Evolutionary conservation across 768 basidiomycete species (phyloP).

Genomic region (Pleurotus pulmonarius): DNA sequence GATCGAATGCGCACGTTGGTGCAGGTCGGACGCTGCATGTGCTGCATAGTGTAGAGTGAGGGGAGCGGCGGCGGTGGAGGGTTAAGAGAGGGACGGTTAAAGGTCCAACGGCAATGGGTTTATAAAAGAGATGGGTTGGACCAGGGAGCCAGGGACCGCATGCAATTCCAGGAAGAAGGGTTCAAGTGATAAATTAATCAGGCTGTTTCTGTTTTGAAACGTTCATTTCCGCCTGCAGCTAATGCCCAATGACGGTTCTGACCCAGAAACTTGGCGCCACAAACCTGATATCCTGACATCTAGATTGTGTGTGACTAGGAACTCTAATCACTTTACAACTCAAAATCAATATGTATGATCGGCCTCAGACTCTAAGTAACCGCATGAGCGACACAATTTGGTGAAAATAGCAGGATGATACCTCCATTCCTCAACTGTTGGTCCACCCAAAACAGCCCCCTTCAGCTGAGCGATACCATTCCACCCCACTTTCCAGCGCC

Average conservation of each 20-base stretch:
- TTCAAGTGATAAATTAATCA: conserved; percentile 17
- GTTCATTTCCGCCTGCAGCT: conserved; percentile 12
- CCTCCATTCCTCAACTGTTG: too few relatives aligned
- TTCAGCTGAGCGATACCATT: background rate
- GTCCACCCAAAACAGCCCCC: background rate
- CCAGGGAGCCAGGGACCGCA: conserved; percentile 6
- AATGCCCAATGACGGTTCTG: background rate
- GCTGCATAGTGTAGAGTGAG: conserved; percentile 14
- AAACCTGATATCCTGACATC: conserved; percentile 21
- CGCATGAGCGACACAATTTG: background rate
- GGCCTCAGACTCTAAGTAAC: conserved; percentile 4
- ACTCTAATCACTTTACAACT: conserved; percentile 57
- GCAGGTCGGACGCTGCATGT: conserved; percentile 73
- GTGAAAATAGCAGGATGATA: background rate
- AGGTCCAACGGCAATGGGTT: background rate
- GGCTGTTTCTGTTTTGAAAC: conserved; percentile 15
- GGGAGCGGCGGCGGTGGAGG: conserved; percentile 4
- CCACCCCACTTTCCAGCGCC: conserved; percentile 10
- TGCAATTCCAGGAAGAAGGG: conserved; percentile 6
- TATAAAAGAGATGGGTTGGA: conserved; percentile 7
- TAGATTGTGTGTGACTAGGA: conserved; percentile 30
- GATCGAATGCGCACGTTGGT: conserved; percentile 72
- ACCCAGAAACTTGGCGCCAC: conserved; percentile 11
- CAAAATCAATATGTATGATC: conserved; percentile 26
- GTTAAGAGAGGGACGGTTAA: background rate